Evolutionary conservation across 2,329 filamentous ascomycete species (phyloP).

Genomic region (Sporothrix mexicana): DNA sequence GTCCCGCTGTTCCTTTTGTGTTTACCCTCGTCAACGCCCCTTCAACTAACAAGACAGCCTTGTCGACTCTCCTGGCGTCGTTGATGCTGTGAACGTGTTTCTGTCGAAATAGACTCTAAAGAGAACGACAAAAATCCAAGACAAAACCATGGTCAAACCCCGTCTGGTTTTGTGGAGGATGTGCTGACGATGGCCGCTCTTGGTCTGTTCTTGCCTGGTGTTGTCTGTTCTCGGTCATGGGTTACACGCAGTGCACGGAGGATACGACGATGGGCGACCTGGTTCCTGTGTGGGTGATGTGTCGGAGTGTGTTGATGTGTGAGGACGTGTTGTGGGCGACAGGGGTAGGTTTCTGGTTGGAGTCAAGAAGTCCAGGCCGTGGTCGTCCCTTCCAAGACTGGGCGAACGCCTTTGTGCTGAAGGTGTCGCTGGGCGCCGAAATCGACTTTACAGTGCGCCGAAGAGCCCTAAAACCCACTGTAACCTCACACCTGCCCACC

Average conservation of each 20-base stretch:
- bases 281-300: constrained; percentile 7
- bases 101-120: background rate
- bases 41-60: background rate
- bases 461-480: background rate
- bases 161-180: constrained; percentile 4
- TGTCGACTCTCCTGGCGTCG: background rate
- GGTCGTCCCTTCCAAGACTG: background rate
- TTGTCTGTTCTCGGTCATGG: too few relatives aligned
- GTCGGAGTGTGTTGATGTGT: background rate
- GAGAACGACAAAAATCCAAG: background rate
- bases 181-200: background rate
- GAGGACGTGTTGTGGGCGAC: background rate
- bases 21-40: background rate
- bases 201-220: too few relatives aligned
- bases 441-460: background rate
- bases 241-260: background rate
- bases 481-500: background rate
- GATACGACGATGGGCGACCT: background rate
- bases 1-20: background rate
- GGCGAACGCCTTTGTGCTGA: background rate
- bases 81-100: background rate
- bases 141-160: constrained; percentile 18
- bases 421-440: background rate
- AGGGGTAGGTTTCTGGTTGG: constrained; percentile 6
- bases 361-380: background rate